These are phyloP conservation scores for Tetraselmis striata DNA, from an alignment of 139 green algal genomes.

Conservation along the genomic window DNA sequence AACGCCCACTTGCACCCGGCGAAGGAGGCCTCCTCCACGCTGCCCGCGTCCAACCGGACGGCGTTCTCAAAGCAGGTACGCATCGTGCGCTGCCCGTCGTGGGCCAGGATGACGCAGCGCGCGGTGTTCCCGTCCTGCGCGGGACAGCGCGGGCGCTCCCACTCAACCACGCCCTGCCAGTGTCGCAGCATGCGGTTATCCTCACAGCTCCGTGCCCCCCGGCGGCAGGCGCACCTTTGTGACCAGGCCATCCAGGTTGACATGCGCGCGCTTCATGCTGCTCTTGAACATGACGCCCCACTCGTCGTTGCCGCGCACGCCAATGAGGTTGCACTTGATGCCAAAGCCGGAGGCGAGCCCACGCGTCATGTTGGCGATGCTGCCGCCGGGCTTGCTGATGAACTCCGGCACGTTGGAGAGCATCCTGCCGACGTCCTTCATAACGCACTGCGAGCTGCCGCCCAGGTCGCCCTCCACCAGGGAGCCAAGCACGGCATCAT, in stretches of 20 bases:
- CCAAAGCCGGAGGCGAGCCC: conserved; percentile 30
- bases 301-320: conserved; percentile 33
- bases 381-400: conserved; percentile 43
- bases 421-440: conserved; percentile 18
- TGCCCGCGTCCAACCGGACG: conserved; percentile 9
- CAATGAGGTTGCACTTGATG: conserved; percentile 14
- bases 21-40: conserved; percentile 30
- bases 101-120: conserved; percentile 46
- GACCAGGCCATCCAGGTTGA: conserved; percentile 25
- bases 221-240: no score
- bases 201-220: neutral
- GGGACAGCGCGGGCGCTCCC: neutral
- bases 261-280: conserved; percentile 33
- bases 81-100: conserved; percentile 53
- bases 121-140: conserved; percentile 8
- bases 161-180: neutral
- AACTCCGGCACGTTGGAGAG: conserved; percentile 39
- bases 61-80: conserved; percentile 43
- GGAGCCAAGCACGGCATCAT: neutral
- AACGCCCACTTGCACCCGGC: conserved; percentile 32
- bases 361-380: conserved; percentile 29
- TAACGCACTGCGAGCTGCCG: neutral
- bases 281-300: conserved; percentile 44
- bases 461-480: neutral
- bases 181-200: neutral